A percentile compares a stretch with the other conserved stretches of the same genome.
Evolutionary conservation across 176 grass and related monocot genomes (phyloP).

Genomic region (Raddia guianensis): DNA sequence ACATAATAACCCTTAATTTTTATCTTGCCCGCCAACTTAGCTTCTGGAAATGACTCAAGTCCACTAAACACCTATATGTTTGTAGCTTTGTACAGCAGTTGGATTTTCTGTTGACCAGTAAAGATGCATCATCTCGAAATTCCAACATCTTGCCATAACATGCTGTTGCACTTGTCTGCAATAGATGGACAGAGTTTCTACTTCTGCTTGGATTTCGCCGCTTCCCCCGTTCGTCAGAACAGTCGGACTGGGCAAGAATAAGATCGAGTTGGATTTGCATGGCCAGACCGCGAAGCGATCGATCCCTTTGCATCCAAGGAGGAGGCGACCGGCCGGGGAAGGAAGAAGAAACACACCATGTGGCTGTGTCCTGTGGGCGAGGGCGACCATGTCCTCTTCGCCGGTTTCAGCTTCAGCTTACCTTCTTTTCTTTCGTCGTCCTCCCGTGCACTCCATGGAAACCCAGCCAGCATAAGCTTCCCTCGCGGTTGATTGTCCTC

Average conservation of each 20-base stretch:
- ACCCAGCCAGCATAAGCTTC: not conserved
- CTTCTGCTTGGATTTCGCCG: not conserved
- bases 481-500: not conserved
- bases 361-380: too few species aligned
- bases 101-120: not conserved
- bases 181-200: not conserved
- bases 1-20: not conserved
- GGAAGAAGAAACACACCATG: not conserved
- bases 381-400: not conserved
- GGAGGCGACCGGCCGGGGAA: constrained; percentile 15
- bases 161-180: not conserved
- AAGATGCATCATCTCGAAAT: not conserved
- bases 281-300: not conserved
- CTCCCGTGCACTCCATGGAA: constrained; percentile 39
- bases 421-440: not conserved
- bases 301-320: constrained; percentile 14
- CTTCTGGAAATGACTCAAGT: not conserved
- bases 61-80: not conserved
- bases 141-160: too few species aligned
- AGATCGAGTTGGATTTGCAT: not conserved
- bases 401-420: not conserved
- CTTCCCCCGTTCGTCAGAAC: not conserved
- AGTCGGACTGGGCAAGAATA: not conserved
- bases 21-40: not conserved
- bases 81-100: not conserved